phyloP scores from a whole-genome alignment of 495 filamentous ascomycete genomes.

The Penicillium cinerascens region DNA sequence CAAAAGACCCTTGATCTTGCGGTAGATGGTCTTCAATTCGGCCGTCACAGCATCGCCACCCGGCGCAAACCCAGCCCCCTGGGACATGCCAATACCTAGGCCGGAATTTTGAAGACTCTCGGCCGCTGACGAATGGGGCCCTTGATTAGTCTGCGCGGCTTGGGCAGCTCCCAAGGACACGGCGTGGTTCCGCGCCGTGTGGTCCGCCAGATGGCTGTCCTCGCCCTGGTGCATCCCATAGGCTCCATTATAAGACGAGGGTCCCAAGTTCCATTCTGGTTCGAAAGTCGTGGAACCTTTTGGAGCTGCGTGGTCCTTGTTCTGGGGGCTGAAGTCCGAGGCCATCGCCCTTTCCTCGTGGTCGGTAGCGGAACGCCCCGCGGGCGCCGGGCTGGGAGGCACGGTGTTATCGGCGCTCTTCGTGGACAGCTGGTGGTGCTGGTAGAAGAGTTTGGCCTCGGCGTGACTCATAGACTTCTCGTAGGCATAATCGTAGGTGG shows the following conservation, averaged over 20 bases:
- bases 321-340: constrained; percentile 5
- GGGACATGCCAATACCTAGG: constrained; percentile 47
- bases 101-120: constrained; percentile 51
- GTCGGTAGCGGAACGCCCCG: constrained; percentile 12
- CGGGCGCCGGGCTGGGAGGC: constrained; percentile 18
- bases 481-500: constrained; percentile 79
- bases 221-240: constrained; percentile 11
- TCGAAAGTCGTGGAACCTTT: constrained; percentile 14
- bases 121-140: constrained; percentile 38
- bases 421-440: constrained; percentile 67
- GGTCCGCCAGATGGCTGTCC: constrained; percentile 37
- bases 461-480: constrained; percentile 88
- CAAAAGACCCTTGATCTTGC: constrained; percentile 77
- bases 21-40: constrained; percentile 80
- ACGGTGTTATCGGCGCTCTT: constrained; percentile 18
- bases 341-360: constrained; percentile 9
- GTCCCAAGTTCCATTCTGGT: constrained; percentile 13
- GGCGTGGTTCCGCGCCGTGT: constrained; percentile 42
- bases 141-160: constrained; percentile 27
- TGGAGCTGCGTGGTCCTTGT: constrained; percentile 7
- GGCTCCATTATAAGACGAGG: constrained; percentile 2
- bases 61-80: constrained; percentile 45
- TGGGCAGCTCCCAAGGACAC: constrained; percentile 44
- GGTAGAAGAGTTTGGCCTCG: constrained; percentile 93
- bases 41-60: constrained; percentile 69